Base-by-base conservation (phyloP, 1,284 basidiomycete genomes). In the Tylopilus sp. region DNA sequence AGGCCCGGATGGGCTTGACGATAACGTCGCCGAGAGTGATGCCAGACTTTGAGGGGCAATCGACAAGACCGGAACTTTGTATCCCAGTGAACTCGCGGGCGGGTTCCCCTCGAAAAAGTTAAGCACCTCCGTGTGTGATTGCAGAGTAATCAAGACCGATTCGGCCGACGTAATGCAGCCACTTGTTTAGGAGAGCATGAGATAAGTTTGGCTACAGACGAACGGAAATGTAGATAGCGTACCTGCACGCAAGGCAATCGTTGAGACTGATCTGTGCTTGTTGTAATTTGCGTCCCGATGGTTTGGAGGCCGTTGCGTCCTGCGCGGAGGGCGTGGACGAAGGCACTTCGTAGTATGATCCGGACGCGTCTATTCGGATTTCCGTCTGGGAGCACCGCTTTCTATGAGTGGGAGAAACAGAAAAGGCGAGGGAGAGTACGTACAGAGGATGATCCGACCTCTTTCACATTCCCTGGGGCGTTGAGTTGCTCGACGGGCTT, bases 141-240 rank as follows among this genome's bases (percentile, higher is more conserved):
- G 97, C 53, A 97, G 81, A n/a, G 92, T 94, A 65, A 99, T 97
- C 51, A 99, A 80, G 31, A 99, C 87, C 12, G 92, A 96, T 75
- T 99, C 96, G 30, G 96, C 96, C 41, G 94, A 97, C 2, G 96
- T 99, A 61, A 99, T 98, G 64, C 96, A 99, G 1, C 96, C 96
- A 54, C 94, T 97, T 52, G 13, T 7, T 12, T 12, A 12, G 28
- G 5, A 18, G 44, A 35, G 12, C 35, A 52, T 44, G 51, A 58
- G 44, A 48, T 58, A 44, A 48, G 37, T n/a, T 35, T 26, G 21
- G 15, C 13, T 33, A 46, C 26, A 30, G 25, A 29, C 18, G 25
- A 36, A 28, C 18, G 41, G 28, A 31, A 13, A 42, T 25, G 36
- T 35, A 21, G 13, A 36, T 13, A 44, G 70, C 80, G 40, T 59